phyloP scores from a whole-genome alignment of 2,329 filamentous ascomycete genomes.

The Byssothecium circinans region DNA sequence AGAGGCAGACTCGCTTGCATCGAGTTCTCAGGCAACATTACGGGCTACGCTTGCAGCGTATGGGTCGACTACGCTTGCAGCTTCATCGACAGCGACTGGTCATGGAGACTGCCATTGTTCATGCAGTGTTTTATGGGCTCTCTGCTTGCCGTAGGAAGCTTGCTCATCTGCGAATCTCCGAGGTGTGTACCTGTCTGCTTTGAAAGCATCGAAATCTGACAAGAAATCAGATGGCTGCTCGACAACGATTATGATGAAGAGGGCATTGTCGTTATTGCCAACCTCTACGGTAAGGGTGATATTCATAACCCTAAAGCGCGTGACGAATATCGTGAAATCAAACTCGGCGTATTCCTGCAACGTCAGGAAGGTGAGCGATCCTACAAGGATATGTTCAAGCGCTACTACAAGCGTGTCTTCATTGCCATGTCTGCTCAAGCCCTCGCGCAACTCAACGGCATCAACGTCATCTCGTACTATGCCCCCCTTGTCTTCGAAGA shows the following conservation, averaged over 20 bases:
- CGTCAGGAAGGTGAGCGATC: slow-evolving; percentile 93
- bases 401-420: slow-evolving; percentile 88
- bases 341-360: slow-evolving; percentile 92
- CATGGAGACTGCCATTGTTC: slow-evolving; percentile 86
- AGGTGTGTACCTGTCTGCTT: slow-evolving; percentile 58
- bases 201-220: slow-evolving; percentile 15
- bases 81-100: slow-evolving; percentile 79
- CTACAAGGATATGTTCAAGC: slow-evolving; percentile 91
- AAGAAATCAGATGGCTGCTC: slow-evolving; percentile 76
- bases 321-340: slow-evolving; percentile 97
- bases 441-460: slow-evolving; percentile 94
- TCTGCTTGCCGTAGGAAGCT: slow-evolving; percentile 79
- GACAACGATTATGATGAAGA: slow-evolving; percentile 99
- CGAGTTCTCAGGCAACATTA: slow-evolving; percentile 96
- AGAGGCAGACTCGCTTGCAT: slow-evolving; percentile 95
- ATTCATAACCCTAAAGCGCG: slow-evolving; percentile 90
- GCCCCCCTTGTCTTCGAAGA: slow-evolving; percentile 95
- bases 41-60: slow-evolving; percentile 91
- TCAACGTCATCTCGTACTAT: slow-evolving; percentile 99
- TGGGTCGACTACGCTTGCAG: slow-evolving; percentile 99
- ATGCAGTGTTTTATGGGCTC: slow-evolving; percentile 96
- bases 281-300: slow-evolving; percentile 92
- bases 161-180: slow-evolving; percentile 95
- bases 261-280: slow-evolving; percentile 96
- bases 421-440: slow-evolving; percentile 99